Conservation (phyloP, 73 alveolate species). For the Diophrys appendiculata region DNA sequence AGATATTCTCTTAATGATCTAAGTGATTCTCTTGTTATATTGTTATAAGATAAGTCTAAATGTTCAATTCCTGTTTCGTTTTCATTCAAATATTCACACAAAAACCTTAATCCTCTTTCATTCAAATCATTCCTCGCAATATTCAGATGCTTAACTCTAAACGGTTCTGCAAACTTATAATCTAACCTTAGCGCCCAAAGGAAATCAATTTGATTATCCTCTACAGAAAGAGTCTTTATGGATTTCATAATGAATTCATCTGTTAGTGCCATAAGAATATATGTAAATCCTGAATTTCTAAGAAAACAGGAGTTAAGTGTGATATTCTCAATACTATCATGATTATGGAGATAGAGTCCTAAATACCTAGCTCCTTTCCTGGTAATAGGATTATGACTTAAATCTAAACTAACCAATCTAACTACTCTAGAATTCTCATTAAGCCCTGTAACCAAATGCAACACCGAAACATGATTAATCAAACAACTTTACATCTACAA, state of each 20-base stretch:
- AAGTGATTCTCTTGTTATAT: background rate
- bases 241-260: background rate
- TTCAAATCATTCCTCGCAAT: background rate
- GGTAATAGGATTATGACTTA: background rate
- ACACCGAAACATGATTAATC: background rate
- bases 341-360: background rate
- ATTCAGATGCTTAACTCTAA: background rate
- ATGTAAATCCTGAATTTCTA: background rate
- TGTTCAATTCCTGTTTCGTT: background rate
- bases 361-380: background rate
- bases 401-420: background rate
- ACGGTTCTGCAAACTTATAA: background rate
- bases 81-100: background rate
- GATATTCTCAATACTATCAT: background rate
- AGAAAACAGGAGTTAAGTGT: background rate
- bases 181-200: background rate
- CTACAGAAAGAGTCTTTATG: background rate
- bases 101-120: background rate
- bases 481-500: background rate
- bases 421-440: background rate
- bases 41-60: background rate
- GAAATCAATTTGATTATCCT: background rate
- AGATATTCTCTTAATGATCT: background rate
- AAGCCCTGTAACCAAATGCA: background rate
- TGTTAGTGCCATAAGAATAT: background rate